Evolutionary conservation across 805 yeast species (phyloP), one percentile per base, ranked within the genome.

Genomic region (Yarrowia sp.): DNA sequence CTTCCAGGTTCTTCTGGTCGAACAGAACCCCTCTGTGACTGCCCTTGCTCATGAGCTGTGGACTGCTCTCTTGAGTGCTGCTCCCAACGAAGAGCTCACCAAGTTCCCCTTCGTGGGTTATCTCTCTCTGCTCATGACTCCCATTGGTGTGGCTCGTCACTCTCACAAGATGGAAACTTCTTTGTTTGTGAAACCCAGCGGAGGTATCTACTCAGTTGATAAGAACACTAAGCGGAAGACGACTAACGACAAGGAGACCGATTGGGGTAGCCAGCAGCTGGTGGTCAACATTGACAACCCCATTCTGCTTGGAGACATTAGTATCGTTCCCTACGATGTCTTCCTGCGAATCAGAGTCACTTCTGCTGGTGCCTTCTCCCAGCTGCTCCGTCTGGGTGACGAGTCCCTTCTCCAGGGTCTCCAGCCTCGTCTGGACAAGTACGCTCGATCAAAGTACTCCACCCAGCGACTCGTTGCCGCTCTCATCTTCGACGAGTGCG

Each of bases 71-170:
- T 73, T 92, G 59, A 38, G 38, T 22, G 38, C 63, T 32, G 51
- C 63, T 11, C 51, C 63, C 8, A 72, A 66, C 19, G 68, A 65
- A n/a, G 46, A 66, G 17, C 65, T 72, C 6, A 72, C 72, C 32
- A 74, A 73, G 38, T 67, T 56, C 67, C 63, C 63, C 17, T 41
- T 58, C 10, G 63, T 58, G 32, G 63, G 51, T 32, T 58, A 58
- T 22, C 76, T 88, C 62, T 82, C 85, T 16, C 78, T 95, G 48
- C 72, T 91, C 49, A 87, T 90, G 87, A 93, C 98, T 0, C 99
- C 99, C 2, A 89, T 95, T 66, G 99, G 99, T 67, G 85, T 92
- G 64, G 89, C 96, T 4, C 85, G 98, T 68, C 89, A 88, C 73
- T 89, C 87, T 70, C 95, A 90, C 74, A 83, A 85, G 35, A 90